Conservation (phyloP, 345 rosid species). For the Salix caprea region DNA sequence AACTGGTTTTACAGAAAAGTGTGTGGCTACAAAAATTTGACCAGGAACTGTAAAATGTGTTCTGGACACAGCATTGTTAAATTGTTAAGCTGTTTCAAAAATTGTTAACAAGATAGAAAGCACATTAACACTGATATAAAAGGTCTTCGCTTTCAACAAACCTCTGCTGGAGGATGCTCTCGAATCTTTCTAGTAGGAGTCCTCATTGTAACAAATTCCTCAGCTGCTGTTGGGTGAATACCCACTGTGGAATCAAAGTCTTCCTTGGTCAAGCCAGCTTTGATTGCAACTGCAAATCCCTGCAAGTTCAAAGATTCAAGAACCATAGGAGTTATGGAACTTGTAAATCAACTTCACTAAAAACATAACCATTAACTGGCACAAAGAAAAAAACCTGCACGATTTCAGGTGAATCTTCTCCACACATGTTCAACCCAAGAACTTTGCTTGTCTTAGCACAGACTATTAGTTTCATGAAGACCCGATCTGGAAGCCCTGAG, state of each 20-base stretch:
- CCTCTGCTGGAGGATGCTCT: constrained; percentile 55
- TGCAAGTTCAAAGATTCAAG: constrained; percentile 21
- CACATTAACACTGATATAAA: neutral
- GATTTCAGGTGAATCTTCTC: constrained; percentile 89
- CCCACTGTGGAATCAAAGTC: constrained; percentile 90
- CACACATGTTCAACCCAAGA: constrained; percentile 85
- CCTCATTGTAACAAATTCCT: constrained; percentile 92
- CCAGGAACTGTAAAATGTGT: no score
- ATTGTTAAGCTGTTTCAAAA: neutral
- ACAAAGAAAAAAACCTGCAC: constrained; percentile 47
- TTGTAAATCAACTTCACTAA: neutral
- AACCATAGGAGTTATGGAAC: constrained; percentile 5
- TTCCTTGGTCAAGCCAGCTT: constrained; percentile 85
- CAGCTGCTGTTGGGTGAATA: constrained; percentile 87
- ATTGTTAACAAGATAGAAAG: neutral
- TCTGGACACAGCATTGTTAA: neutral
- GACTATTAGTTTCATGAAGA: constrained; percentile 81
- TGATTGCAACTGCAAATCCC: constrained; percentile 94
- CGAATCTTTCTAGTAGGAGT: constrained; percentile 73
- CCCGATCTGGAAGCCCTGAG: constrained; percentile 90
- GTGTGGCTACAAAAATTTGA: no score
- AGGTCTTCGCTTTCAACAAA: constrained; percentile 31
- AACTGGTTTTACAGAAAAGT: no score
- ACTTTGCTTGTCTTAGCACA: constrained; percentile 72
- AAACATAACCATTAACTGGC: neutral